Evolutionary conservation across 164 flowering plant genomes (phyloP), one percentile per base, ranked within the genome.

Genomic region (Tinospora cordifolia): DNA sequence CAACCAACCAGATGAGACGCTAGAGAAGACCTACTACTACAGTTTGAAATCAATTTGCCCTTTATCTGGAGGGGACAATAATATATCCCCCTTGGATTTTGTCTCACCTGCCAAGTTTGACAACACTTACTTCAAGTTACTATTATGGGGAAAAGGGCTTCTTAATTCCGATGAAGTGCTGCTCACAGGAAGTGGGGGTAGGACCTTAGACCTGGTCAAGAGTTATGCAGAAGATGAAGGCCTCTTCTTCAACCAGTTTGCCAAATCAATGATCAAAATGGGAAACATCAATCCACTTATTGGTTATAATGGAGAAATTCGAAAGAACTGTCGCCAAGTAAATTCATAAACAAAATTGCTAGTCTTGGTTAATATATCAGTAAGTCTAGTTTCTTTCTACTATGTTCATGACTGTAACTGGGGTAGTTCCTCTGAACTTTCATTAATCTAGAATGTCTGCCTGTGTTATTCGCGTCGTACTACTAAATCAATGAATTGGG

Each of bases 241-340:
- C 9, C 77, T 91, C 12, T 93, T 90, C 80, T 87, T 85, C 69
- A 51, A 83, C 60, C 93, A 90, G 62, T 93, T 93, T 71, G 88
- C 91, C 0, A 74, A 75, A 46, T 93, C 98, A 0, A 91, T 93
- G 97, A 78, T 91, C 8, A 93, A 91, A 78, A 88, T 93, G 98
- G 94, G 94, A 13, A 86, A 75, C 73, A 85, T 88, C 44, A 80
- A 71, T 69, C 96, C 96, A 63, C 84, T 93, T 39, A 83, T 80
- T 41, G 97, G 94, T 14, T 67, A 49, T 46, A 78, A 80, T 39
- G 96, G 96, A n/a, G 94, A 90, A 72, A 78, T 93, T 57, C 85
- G 98, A 77, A 87, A 81, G 79, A 87, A 88, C 57, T 93, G 97
- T 71, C 86, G 76, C 38, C 72, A 38, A 21, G 39, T 79, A 27